phyloP scores from a whole-genome alignment of 2,329 filamentous ascomycete species.

The Trichophyton mentagrophytes region DNA sequence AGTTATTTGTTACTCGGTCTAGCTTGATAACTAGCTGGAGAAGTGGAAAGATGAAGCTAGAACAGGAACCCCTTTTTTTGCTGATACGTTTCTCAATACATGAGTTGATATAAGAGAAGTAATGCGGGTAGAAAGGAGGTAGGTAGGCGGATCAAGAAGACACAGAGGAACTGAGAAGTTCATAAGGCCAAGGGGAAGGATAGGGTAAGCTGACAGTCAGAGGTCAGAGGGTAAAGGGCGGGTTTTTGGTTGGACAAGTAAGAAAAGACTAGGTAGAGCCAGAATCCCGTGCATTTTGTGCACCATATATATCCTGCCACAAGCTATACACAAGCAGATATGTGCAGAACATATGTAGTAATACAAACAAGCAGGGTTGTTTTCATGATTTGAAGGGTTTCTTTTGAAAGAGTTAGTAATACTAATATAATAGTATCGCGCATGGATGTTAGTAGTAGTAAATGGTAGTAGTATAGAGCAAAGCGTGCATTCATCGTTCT shows the following conservation, averaged over 20 bases:
- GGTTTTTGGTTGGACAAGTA: not conserved
- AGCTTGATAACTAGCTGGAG: not conserved
- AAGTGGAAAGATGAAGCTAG: not conserved
- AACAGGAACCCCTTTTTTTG: not conserved
- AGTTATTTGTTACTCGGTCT: not conserved
- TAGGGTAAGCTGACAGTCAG: not conserved
- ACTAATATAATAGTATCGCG: not conserved
- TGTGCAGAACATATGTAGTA: not conserved
- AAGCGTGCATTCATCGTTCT: not conserved
- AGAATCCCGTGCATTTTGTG: conserved; percentile 1
- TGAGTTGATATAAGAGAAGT: not conserved
- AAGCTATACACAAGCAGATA: not conserved
- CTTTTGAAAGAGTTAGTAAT: not conserved
- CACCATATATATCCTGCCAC: conserved; percentile 1
- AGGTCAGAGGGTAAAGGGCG: not conserved
- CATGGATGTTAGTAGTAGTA: not conserved
- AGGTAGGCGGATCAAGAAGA: not conserved
- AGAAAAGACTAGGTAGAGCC: not conserved
- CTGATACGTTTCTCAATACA: conserved; percentile 3
- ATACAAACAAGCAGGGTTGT: not conserved
- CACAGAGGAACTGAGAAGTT: not conserved
- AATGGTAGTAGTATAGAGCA: not conserved
- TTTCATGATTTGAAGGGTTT: not conserved
- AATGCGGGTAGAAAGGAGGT: not conserved
- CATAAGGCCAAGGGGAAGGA: not conserved